A percentile compares a stretch with the other conserved stretches of the same genome.
Conservation (phyloP, 257 asterid species). For the Striga asiatica region DNA sequence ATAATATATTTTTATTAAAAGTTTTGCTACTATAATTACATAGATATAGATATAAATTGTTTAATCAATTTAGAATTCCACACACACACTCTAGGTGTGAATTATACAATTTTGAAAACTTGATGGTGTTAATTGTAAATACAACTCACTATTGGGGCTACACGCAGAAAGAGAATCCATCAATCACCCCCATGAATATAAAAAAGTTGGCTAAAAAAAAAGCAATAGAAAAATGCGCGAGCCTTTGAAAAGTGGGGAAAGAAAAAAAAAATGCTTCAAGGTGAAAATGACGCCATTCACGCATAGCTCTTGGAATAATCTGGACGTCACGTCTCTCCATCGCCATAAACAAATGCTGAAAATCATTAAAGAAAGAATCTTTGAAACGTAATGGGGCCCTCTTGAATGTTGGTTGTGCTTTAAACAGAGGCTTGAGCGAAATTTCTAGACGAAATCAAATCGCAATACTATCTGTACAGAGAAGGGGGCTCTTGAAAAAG, state of each 20-base stretch:
- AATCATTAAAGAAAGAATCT: constrained; percentile 20
- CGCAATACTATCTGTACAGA: neutral
- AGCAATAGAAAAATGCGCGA: constrained; percentile 16
- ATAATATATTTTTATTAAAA: too few relatives aligned
- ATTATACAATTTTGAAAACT: neutral
- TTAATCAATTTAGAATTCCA: too few relatives aligned
- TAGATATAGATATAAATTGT: too few relatives aligned
- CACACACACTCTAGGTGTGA: neutral
- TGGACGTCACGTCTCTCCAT: constrained; percentile 44
- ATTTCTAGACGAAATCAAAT: constrained; percentile 23
- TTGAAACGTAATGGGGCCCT: constrained; percentile 24
- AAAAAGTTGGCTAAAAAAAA: constrained; percentile 12
- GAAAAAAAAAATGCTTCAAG: constrained; percentile 25
- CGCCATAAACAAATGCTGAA: constrained; percentile 22
- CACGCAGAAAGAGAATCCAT: too few relatives aligned
- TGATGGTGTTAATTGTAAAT: constrained; percentile 13
- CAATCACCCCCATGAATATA: constrained; percentile 6
- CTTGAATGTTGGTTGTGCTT: constrained; percentile 37
- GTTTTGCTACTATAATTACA: too few relatives aligned
- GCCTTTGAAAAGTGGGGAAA: constrained; percentile 44
- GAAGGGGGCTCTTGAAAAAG: neutral
- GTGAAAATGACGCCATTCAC: constrained; percentile 66
- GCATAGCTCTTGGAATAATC: constrained; percentile 42
- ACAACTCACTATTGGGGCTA: constrained; percentile 7
- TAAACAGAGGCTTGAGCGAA: constrained; percentile 16